phyloP scores from a whole-genome alignment of 495 filamentous ascomycete genomes.

The Lineolata rhizophorae region DNA sequence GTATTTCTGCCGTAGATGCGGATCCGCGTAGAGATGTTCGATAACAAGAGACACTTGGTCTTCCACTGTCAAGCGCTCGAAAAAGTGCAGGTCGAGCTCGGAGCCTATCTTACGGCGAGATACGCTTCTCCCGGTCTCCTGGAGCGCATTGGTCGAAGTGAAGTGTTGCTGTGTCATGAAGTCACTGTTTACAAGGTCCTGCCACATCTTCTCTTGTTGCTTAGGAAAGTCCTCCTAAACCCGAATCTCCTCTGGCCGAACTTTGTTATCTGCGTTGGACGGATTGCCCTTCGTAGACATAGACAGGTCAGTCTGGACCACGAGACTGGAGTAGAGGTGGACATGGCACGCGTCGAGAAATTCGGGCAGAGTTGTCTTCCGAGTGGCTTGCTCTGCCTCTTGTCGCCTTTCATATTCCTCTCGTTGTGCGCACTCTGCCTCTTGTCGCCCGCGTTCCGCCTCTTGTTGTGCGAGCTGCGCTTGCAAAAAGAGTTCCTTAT shows the following conservation, averaged over 20 bases:
- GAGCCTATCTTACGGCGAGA: constrained; percentile 2
- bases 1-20: constrained; percentile 6
- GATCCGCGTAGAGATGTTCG: constrained; percentile 4
- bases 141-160: constrained; percentile 3
- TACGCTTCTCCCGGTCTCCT: constrained; percentile 4
- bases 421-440: constrained; percentile 2
- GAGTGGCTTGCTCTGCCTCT: constrained; percentile 5
- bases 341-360: constrained; percentile 8
- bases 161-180: constrained; percentile 8
- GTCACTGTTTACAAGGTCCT: constrained; percentile 4
- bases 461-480: no score
- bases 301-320: constrained; percentile 5
- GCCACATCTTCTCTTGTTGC: constrained; percentile 7
- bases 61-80: constrained; percentile 3
- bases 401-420: constrained; percentile 3
- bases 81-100: constrained; percentile 5
- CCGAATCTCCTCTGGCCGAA: constrained; percentile 6
- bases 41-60: constrained; percentile 4
- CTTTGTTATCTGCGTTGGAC: constrained; percentile 9
- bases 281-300: constrained; percentile 6
- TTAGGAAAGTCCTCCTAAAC: constrained; percentile 6
- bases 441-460: constrained; percentile 6
- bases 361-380: constrained; percentile 8
- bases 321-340: constrained; percentile 7
- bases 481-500: no score